phyloP scores from a whole-genome alignment of 371 early-diverging fungal species.

The Mortierella sp. region DNA sequence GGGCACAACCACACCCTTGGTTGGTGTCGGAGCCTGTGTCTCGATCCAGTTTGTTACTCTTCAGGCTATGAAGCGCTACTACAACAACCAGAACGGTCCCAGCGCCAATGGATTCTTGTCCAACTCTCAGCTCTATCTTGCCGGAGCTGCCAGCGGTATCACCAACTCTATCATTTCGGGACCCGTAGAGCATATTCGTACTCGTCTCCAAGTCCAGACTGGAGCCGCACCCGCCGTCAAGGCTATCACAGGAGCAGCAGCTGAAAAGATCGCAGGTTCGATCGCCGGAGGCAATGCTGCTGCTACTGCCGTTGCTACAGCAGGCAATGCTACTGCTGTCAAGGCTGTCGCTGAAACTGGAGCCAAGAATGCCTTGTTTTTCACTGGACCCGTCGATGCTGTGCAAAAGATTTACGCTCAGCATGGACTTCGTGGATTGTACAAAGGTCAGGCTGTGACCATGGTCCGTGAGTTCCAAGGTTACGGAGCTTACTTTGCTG shows the following conservation, averaged over 20 bases:
- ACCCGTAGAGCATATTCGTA: constrained; percentile 89
- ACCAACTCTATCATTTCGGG: constrained; percentile 86
- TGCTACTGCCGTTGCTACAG: constrained; percentile 24
- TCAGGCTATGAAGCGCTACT: constrained; percentile 80
- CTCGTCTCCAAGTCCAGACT: constrained; percentile 83
- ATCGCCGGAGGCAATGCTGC: constrained; percentile 6
- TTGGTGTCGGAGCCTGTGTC: constrained; percentile 86
- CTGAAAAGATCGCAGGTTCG: constrained; percentile 2
- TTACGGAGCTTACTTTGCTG: constrained; percentile 85
- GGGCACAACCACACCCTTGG: constrained; percentile 83
- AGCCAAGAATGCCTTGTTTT: constrained; percentile 49
- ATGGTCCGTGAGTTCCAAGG: constrained; percentile 85
- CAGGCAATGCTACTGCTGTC: constrained; percentile 24
- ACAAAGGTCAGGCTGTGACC: constrained; percentile 86
- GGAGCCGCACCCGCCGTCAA: constrained; percentile 28
- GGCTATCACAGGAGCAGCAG: constrained; percentile 20
- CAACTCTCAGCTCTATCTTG: constrained; percentile 77
- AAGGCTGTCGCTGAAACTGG: constrained; percentile 42
- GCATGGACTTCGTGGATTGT: constrained; percentile 81
- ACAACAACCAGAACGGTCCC: constrained; percentile 63
- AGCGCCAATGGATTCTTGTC: constrained; percentile 61
- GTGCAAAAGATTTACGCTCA: constrained; percentile 78
- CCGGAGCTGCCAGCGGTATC: constrained; percentile 86
- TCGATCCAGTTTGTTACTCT: constrained; percentile 86
- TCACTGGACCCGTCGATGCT: constrained; percentile 81